These are phyloP conservation scores for Rosa persica DNA, from an alignment of 306 rosid genomes.

Conservation along the genomic window DNA sequence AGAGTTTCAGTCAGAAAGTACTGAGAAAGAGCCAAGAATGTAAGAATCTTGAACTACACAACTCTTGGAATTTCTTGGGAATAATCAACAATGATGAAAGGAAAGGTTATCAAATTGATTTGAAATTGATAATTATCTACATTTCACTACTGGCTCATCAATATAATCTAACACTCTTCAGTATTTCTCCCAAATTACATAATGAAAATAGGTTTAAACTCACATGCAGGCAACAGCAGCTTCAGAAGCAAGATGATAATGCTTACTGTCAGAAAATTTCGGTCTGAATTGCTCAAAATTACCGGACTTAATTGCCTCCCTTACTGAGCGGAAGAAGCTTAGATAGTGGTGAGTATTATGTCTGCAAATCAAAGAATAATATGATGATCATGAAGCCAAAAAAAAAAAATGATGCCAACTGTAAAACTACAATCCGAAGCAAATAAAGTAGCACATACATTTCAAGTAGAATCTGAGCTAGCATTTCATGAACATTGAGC, in stretches of 20 bases:
- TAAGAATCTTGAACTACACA: neutral
- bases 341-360: constrained; percentile 90
- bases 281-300: constrained; percentile 63
- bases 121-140: neutral
- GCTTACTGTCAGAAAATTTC: constrained; percentile 54
- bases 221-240: constrained; percentile 41
- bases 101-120: neutral
- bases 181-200: constrained; percentile 1
- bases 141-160: neutral
- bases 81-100: neutral
- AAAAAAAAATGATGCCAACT: neutral
- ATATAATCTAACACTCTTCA: neutral
- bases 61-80: neutral
- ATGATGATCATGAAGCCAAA: constrained; percentile 7
- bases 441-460: constrained; percentile 41
- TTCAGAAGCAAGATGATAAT: constrained; percentile 31
- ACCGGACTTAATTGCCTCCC: constrained; percentile 75
- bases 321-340: constrained; percentile 63
- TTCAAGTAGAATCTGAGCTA: constrained; percentile 83
- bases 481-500: constrained; percentile 91
- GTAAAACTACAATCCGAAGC: neutral
- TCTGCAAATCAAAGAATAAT: constrained; percentile 48
- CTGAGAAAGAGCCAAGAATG: neutral
- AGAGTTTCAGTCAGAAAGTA: neutral
- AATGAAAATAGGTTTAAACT: constrained; percentile 4